Conservation (phyloP, 78 protist genomes). For the Emiliania huxleyi region DNA sequence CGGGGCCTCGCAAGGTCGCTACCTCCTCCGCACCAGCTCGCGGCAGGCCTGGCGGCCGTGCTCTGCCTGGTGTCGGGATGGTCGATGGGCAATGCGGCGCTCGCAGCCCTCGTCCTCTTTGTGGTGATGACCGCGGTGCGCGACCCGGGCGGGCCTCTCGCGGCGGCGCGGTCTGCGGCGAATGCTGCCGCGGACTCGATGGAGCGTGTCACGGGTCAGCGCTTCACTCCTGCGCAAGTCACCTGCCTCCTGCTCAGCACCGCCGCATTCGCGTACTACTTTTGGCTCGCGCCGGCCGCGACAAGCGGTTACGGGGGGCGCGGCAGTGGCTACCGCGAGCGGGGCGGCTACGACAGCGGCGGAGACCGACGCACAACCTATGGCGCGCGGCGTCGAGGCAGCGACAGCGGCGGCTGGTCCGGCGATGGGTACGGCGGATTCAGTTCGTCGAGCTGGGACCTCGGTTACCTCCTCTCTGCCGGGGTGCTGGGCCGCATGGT, state of each 20-base stretch:
- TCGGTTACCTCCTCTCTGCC: background rate
- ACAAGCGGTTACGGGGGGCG: background rate
- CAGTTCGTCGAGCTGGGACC: background rate
- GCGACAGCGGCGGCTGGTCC: background rate
- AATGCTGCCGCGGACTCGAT: background rate
- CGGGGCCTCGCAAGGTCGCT: no score
- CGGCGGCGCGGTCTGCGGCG: background rate
- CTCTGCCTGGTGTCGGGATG: background rate
- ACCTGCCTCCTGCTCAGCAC: background rate
- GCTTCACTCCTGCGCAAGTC: background rate
- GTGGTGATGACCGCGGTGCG: background rate
- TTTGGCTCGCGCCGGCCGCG: background rate
- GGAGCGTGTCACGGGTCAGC: background rate
- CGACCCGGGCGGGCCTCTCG: background rate
- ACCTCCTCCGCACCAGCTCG: background rate
- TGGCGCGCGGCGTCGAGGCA: no score
- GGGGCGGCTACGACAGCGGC: background rate
- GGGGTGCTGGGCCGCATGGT: background rate
- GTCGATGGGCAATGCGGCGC: background rate
- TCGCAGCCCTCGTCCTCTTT: background rate
- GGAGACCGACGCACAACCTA: no score
- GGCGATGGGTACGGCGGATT: background rate
- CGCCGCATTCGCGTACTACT: background rate
- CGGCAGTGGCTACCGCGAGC: background rate
- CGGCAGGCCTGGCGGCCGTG: background rate